Percentiles rank a stretch among this genome's conserved stretches.
These are phyloP conservation scores for Platanus orientalis DNA, from an alignment of 164 flowering plant genomes.

Conservation along the genomic window DNA sequence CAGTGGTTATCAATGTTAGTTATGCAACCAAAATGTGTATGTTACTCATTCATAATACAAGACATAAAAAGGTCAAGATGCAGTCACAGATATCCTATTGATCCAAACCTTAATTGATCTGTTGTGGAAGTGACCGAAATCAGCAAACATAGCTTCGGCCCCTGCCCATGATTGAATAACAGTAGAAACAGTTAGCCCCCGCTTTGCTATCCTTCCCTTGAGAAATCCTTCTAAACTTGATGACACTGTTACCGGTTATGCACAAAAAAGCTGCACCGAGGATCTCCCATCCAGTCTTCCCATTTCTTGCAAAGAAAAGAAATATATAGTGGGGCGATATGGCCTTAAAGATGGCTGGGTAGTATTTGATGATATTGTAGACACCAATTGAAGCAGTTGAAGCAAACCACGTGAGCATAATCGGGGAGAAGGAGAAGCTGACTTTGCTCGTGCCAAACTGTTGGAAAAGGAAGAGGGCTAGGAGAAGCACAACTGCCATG, in stretches of 20 bases:
- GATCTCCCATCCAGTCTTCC: slow-evolving; percentile 19
- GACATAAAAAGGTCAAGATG: no score
- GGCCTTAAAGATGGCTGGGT: slow-evolving; percentile 25
- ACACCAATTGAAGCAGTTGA: slow-evolving; percentile 20
- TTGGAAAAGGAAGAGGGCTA: slow-evolving; percentile 66
- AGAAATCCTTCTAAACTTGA: no score
- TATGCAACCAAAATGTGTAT: no score
- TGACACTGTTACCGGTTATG: slow-evolving; percentile 18
- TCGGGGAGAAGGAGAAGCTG: slow-evolving; percentile 83
- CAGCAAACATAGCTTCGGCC: no score
- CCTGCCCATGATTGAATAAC: no score
- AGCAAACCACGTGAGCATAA: slow-evolving; percentile 62
- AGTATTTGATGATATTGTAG: slow-evolving; percentile 17
- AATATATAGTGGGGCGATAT: slow-evolving; percentile 23
- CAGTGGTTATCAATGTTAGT: no score
- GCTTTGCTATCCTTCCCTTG: no score
- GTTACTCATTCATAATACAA: no score
- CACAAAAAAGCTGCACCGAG: slow-evolving; percentile 24
- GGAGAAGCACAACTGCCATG: slow-evolving; percentile 58
- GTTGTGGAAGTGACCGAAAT: no score
- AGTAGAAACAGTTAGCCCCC: no score
- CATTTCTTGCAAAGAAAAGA: slow-evolving; percentile 17
- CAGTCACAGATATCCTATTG: no score
- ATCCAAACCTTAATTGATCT: no score
- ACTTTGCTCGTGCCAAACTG: slow-evolving; percentile 73